Evolutionary conservation across 208 protist genomes (phyloP).

Genomic region (Acanthamoeba healyi): DNA sequence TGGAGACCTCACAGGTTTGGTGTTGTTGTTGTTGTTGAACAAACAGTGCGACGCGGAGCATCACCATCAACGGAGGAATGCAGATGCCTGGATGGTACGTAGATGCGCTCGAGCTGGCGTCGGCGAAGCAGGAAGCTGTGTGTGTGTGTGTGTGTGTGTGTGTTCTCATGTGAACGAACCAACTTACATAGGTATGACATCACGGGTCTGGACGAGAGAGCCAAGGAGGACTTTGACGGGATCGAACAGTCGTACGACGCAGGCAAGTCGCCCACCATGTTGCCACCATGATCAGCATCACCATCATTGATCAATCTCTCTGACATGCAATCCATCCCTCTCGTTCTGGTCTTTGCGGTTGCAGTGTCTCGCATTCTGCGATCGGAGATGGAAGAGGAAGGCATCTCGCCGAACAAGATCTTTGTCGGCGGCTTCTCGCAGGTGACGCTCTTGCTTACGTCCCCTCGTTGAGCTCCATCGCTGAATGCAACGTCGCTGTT

Average conservation of each 20-base stretch:
- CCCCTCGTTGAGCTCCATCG: too few species aligned
- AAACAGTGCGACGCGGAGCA: neutral
- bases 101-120: neutral
- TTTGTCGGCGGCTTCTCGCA: constrained; percentile 60
- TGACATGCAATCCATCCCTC: too few species aligned
- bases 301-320: neutral
- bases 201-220: neutral
- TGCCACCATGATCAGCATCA: too few species aligned
- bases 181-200: constrained; percentile 50
- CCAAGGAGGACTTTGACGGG: constrained; percentile 23
- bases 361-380: neutral
- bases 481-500: too few species aligned
- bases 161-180: too few species aligned
- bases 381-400: neutral
- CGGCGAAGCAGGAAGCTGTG: too few species aligned
- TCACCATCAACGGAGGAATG: constrained; percentile 33
- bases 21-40: too few species aligned
- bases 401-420: neutral
- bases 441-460: neutral
- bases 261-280: too few species aligned
- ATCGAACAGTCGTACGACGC: neutral
- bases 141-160: too few species aligned
- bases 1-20: too few species aligned
- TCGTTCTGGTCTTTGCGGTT: too few species aligned
- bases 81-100: constrained; percentile 11